These are phyloP conservation scores for Solanum corneliomulleri DNA, from an alignment of 257 asterid genomes.

Conservation along the genomic window DNA sequence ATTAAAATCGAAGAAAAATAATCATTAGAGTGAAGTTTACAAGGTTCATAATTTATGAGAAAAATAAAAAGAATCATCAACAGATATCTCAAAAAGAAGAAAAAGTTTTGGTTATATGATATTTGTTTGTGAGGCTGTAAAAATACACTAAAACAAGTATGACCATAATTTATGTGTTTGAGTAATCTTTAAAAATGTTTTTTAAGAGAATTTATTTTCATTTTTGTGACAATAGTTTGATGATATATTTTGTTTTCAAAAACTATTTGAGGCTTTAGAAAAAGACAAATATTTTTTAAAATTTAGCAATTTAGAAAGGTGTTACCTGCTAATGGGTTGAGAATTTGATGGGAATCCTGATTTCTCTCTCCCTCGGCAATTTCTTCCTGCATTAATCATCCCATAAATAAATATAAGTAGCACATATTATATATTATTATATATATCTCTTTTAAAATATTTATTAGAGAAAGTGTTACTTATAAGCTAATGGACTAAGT, in stretches of 20 bases:
- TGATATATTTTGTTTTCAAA: neutral
- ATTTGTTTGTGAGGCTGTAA: neutral
- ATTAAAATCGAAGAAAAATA: too few relatives aligned
- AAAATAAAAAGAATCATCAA: neutral
- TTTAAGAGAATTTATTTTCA: neutral
- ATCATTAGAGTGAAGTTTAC: too few relatives aligned
- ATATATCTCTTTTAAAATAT: too few relatives aligned
- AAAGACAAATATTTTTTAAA: neutral
- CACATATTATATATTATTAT: neutral
- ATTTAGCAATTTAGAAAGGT: neutral
- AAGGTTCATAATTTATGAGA: neutral
- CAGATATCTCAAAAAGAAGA: neutral
- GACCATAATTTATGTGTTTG: neutral
- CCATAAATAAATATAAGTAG: neutral
- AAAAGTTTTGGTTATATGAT: neutral
- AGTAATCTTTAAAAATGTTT: neutral
- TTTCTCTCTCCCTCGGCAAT: neutral
- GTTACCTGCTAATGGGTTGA: neutral
- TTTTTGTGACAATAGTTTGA: neutral
- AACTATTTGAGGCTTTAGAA: neutral
- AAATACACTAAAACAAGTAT: neutral
- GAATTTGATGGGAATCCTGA: neutral
- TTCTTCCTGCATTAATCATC: neutral
- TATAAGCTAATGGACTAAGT: too few relatives aligned
- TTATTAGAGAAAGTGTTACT: too few relatives aligned